A percentile compares a stretch with the other conserved stretches of the same genome.
These are phyloP conservation scores for Pseudozyma hubeiensis DNA, from an alignment of 1,284 basidiomycete species.

Conservation along the genomic window DNA sequence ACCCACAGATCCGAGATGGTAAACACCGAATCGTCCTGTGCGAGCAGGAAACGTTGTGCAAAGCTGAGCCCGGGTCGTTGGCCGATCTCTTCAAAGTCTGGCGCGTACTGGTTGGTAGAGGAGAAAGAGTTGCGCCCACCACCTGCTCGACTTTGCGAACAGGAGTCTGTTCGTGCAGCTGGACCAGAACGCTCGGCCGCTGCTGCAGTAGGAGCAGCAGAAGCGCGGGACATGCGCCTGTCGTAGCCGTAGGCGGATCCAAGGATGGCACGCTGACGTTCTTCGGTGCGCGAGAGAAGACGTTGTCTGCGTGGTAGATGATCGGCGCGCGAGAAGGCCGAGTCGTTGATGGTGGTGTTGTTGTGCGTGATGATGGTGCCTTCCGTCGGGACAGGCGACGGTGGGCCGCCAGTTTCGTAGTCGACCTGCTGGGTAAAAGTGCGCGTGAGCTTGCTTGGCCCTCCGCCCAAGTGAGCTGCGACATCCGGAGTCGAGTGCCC, in stretches of 20 bases:
- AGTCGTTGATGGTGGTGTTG: conserved; percentile 37
- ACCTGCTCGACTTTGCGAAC: conserved; percentile 28
- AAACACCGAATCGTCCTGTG: conserved; percentile 88
- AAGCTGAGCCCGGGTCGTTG: conserved; percentile 71
- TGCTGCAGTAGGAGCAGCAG: conserved; percentile 16
- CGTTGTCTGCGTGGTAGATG: conserved; percentile 18
- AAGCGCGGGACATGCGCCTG: conserved; percentile 26
- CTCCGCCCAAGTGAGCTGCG: background rate
- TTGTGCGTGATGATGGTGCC: conserved; percentile 56
- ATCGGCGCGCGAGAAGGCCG: conserved; percentile 49
- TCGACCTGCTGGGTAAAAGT: conserved; percentile 65
- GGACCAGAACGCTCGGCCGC: background rate
- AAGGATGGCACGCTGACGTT: conserved; percentile 51
- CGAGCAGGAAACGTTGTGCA: conserved; percentile 76
- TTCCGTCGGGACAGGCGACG: conserved; percentile 52
- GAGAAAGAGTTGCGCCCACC: conserved; percentile 34
- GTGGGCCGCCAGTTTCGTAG: conserved; percentile 63
- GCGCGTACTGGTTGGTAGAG: conserved; percentile 54
- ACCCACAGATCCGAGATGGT: conserved; percentile 92
- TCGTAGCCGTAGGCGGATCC: conserved; percentile 61
- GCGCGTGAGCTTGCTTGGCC: conserved; percentile 33
- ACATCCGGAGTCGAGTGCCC: conserved; percentile 20
- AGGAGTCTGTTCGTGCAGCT: conserved; percentile 13
- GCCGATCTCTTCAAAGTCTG: conserved; percentile 62
- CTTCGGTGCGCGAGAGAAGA: conserved; percentile 54